Conservation (phyloP, 768 basidiomycete species). For the Termitomyces sp. region DNA sequence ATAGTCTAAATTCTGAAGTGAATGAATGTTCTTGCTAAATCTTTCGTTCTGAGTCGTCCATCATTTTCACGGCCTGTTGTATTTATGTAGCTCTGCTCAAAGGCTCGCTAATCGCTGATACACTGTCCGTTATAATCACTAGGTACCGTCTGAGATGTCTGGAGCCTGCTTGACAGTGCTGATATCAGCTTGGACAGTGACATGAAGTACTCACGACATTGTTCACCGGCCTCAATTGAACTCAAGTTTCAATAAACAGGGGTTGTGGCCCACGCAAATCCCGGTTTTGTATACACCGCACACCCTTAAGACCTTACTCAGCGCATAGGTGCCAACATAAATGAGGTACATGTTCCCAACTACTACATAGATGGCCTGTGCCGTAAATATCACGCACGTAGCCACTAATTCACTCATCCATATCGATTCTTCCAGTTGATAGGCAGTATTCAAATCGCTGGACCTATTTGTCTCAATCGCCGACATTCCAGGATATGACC, state of each 20-base stretch:
- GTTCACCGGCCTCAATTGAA: background rate
- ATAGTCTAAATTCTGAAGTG: background rate
- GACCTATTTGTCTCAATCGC: background rate
- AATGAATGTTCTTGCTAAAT: too few species aligned
- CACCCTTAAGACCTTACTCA: background rate
- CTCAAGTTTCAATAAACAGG: background rate
- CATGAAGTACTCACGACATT: background rate
- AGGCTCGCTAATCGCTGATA: background rate
- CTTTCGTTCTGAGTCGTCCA: background rate
- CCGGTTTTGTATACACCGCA: background rate
- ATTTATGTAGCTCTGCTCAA: background rate
- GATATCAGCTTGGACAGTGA: background rate
- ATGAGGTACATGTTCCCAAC: background rate
- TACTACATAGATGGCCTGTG: background rate
- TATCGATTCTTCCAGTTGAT: background rate
- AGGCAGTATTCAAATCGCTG: background rate
- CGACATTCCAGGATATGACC: background rate
- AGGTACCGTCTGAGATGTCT: background rate
- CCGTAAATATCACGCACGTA: background rate
- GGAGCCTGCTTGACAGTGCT: background rate
- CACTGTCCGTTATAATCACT: background rate
- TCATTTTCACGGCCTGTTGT: background rate
- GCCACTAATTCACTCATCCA: background rate
- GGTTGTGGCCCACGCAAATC: background rate
- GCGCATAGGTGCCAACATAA: background rate